Conservation (phyloP, 352 stramenopile genomes). For the Phytophthora fragariae region DNA sequence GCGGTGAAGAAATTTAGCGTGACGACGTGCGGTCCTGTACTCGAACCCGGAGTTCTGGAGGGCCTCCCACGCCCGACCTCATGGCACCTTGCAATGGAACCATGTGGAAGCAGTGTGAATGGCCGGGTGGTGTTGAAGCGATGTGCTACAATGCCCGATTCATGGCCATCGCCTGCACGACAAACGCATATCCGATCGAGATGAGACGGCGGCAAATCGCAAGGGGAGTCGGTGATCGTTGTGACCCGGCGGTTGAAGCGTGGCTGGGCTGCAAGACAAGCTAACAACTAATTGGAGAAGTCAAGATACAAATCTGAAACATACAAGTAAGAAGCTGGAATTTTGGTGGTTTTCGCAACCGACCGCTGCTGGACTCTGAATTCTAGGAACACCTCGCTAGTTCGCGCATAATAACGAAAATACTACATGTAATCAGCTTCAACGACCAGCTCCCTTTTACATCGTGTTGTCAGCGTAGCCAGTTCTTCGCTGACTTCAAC, state of each 20-base stretch:
- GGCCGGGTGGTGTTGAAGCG: not conserved
- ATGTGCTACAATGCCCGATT: constrained; percentile 25
- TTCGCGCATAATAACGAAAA: too few species aligned
- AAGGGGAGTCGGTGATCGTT: constrained; percentile 26
- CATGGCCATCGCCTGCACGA: constrained; percentile 24
- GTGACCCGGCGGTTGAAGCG: constrained; percentile 36
- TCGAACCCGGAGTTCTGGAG: not conserved
- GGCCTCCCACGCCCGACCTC: not conserved
- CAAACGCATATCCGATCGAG: constrained; percentile 25
- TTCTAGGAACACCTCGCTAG: too few species aligned
- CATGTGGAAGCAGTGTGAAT: not conserved
- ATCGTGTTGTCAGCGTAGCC: too few species aligned
- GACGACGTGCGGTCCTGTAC: not conserved
- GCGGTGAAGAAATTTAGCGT: not conserved
- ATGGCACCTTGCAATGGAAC: constrained; percentile 31
- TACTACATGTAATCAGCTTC: too few species aligned
- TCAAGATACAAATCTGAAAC: too few species aligned
- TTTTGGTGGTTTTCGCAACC: too few species aligned
- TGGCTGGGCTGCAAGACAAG: constrained; percentile 43
- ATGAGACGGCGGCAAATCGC: constrained; percentile 40
- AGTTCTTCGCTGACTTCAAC: too few species aligned
- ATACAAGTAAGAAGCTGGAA: too few species aligned
- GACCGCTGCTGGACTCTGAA: too few species aligned
- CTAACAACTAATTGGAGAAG: too few species aligned
- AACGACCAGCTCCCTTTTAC: too few species aligned